These are phyloP conservation scores for barrel medic (Medicago truncatula) DNA, from an alignment of 306 rosid species.

Conservation along the genomic window MtrunA17r5.0-ANR NC_053043.1:410001-410500, in stretches of 20 bases:
- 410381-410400: not conserved
- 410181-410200: conserved; percentile 3
- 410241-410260: not conserved
- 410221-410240: conserved; percentile 9
- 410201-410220: not conserved
- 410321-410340: no score
- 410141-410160: not conserved
- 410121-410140: conserved; percentile 16
- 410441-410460: not conserved
- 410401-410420: not conserved
- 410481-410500: not conserved
- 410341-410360: not conserved
- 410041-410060: conserved; percentile 42
- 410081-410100: conserved; percentile 27
- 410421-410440: not conserved
- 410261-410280: not conserved
- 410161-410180: not conserved
- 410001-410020: conserved; percentile 39
- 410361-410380: no score
- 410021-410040: conserved; percentile 25
- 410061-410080: conserved; percentile 21
- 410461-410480: not conserved
- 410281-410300: not conserved
- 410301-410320: no score
- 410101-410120: not conserved